Evolutionary conservation across 2,329 filamentous ascomycete genomes (phyloP), one percentile per base, ranked within the genome.

Genomic region (Microdochium paspali): DNA sequence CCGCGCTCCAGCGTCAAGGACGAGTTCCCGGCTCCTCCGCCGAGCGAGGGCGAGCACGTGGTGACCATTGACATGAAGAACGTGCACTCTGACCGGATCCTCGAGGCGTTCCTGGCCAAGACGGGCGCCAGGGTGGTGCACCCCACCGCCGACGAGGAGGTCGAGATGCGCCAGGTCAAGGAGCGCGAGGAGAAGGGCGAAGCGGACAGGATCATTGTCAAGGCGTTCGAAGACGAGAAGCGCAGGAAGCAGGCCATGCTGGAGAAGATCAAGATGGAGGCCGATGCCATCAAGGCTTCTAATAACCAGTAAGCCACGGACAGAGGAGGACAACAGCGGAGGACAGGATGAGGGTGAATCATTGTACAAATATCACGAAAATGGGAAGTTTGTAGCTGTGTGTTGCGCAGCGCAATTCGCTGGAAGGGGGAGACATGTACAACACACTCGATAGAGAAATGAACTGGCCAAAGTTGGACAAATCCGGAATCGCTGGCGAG

Each of bases 21-120:
- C 57, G 58, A 68, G 45, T 71, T 71, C 56, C 70, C 70, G 48
- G 76, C 76, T 1, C 73, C 72, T 6, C 57, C 67, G 12, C 72
- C 76, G 2, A 66, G 65, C 30, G 61, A 69, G 44, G 66, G 67
- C 49, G 77, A 81, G 64, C 71, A 66, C 45, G 64, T 70, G 10
- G 65, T 79, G 35, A 69, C 70, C 44, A 76, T 84, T 55, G 73
- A 84, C 54, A 85, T 90, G 75, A 82, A 81, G 61, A 63, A 76
- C 57, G 72, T 77, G 56, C 70, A 71, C 50, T 81, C 80, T 40
- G 68, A 72, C 3, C 70, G 79, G 30, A 90, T 90, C 50, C 67
- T 89, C 18, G 65, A 73, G 44, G 72, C 78, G 49, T 72, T 90
- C 46, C 61, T 89, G 32, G 66, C 69, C 49, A 71, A 80, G 62